Percentiles rank a stretch among this genome's conserved stretches.
phyloP scores from a whole-genome alignment of 139 green algal species.

The Marvania coccoides region DNA sequence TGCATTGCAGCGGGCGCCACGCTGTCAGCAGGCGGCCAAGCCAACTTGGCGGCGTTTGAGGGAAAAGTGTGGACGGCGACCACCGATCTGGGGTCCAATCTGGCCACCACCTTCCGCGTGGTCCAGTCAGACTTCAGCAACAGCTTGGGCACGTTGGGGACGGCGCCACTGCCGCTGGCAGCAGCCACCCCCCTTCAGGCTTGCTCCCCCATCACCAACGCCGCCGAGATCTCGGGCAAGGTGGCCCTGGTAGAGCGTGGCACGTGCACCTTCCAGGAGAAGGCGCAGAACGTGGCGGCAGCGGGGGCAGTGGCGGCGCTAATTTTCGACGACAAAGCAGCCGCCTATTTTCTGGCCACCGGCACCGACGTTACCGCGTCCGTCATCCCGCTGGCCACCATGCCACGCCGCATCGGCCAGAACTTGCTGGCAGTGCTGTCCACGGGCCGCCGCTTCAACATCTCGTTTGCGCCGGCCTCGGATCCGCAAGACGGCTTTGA shows the following conservation, averaged over 20 bases:
- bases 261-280: constrained; percentile 58
- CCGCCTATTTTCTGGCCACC: constrained; percentile 15
- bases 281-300: constrained; percentile 42
- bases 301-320: constrained; percentile 60
- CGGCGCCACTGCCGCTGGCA: background rate
- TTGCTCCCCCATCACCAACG: constrained; percentile 27
- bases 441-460: background rate
- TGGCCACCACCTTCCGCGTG: constrained; percentile 5
- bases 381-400: constrained; percentile 31
- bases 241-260: constrained; percentile 56
- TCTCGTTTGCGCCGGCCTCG: constrained; percentile 7
- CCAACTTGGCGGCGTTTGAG: background rate
- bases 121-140: constrained; percentile 20
- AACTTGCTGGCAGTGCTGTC: constrained; percentile 8
- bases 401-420: constrained; percentile 20
- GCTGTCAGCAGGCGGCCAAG: constrained; percentile 9
- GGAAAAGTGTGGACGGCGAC: background rate
- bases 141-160: background rate
- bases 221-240: constrained; percentile 14
- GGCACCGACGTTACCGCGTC: background rate
- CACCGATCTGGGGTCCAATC: background rate
- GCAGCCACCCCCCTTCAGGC: constrained; percentile 19
- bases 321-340: constrained; percentile 56
- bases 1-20: constrained; percentile 69
- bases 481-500: constrained; percentile 4